Conservation (phyloP, 495 filamentous ascomycete species). For the Bryoglossum gracile region DNA sequence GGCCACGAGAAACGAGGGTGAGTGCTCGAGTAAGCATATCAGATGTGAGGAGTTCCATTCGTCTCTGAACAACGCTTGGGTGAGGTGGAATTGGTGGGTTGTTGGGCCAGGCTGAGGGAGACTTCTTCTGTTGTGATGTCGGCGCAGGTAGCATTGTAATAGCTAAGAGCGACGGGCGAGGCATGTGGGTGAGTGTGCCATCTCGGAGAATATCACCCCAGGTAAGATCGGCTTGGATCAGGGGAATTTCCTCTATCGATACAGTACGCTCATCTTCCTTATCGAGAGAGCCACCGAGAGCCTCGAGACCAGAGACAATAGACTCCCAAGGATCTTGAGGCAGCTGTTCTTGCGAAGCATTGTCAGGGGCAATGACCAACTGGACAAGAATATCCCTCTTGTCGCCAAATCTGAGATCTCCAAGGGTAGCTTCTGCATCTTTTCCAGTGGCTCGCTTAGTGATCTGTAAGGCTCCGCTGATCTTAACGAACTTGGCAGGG, state of each 20-base stretch:
- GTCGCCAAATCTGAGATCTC: conserved; percentile 92
- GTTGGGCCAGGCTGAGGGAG: conserved; percentile 45
- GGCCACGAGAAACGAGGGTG: conserved; percentile 82
- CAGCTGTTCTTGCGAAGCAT: conserved; percentile 71
- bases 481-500: conserved; percentile 96
- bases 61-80: conserved; percentile 88
- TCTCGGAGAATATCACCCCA: conserved; percentile 95
- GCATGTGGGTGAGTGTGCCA: conserved; percentile 77
- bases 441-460: conserved; percentile 96
- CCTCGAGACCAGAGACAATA: conserved; percentile 91
- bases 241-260: conserved; percentile 89
- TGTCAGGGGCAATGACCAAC: conserved; percentile 87
- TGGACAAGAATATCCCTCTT: conserved; percentile 97
- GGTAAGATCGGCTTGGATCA: conserved; percentile 90
- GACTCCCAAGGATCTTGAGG: conserved; percentile 97
- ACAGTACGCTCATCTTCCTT: conserved; percentile 75
- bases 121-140: conserved; percentile 48
- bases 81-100: conserved; percentile 87
- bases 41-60: conserved; percentile 96
- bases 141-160: conserved; percentile 94
- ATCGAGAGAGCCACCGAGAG: conserved; percentile 84
- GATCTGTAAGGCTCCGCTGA: conserved; percentile 92
- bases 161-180: conserved; percentile 85
- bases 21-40: conserved; percentile 95
- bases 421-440: conserved; percentile 88